phyloP scores from a whole-genome alignment of 1,139 yeast species.

The Yamadazyma diddensiae region DNA sequence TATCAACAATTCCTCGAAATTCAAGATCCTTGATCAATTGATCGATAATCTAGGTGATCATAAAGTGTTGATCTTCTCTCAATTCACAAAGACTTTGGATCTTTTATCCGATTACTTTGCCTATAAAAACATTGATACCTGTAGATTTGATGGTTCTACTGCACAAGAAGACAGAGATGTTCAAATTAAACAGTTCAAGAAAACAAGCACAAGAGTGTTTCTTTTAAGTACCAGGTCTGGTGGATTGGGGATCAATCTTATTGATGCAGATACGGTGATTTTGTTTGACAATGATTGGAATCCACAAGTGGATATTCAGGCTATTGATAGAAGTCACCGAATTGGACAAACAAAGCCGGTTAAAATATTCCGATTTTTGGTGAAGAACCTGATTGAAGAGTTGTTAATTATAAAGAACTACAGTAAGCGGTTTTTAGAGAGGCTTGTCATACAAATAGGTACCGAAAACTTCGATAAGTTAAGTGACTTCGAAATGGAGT shows the following conservation, averaged over 20 bases:
- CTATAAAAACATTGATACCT: constrained; percentile 35
- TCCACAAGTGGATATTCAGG: constrained; percentile 94
- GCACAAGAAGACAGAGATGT: constrained; percentile 62
- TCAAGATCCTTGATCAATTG: constrained; percentile 66
- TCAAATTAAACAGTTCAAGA: constrained; percentile 56
- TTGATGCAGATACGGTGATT: constrained; percentile 86
- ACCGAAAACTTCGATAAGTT: constrained; percentile 57
- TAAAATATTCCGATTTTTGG: constrained; percentile 70
- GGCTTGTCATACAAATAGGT: constrained; percentile 81
- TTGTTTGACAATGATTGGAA: constrained; percentile 95
- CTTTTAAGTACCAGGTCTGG: constrained; percentile 90
- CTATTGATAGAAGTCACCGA: constrained; percentile 93
- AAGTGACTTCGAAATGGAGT: constrained; percentile 21
- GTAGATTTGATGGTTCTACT: constrained; percentile 78
- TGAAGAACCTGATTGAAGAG: constrained; percentile 80
- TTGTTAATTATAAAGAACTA: constrained; percentile 73
- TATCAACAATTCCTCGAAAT: constrained; percentile 61
- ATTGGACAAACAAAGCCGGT: constrained; percentile 89
- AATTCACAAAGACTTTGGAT: constrained; percentile 77
- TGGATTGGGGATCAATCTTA: constrained; percentile 85
- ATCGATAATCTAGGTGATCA: constrained; percentile 53
- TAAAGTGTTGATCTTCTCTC: constrained; percentile 77
- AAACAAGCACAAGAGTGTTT: constrained; percentile 45
- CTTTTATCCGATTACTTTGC: constrained; percentile 65
- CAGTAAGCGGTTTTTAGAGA: constrained; percentile 75